Conservation (phyloP, 2,329 filamentous ascomycete species). For the Apiospora malaysiana region DNA sequence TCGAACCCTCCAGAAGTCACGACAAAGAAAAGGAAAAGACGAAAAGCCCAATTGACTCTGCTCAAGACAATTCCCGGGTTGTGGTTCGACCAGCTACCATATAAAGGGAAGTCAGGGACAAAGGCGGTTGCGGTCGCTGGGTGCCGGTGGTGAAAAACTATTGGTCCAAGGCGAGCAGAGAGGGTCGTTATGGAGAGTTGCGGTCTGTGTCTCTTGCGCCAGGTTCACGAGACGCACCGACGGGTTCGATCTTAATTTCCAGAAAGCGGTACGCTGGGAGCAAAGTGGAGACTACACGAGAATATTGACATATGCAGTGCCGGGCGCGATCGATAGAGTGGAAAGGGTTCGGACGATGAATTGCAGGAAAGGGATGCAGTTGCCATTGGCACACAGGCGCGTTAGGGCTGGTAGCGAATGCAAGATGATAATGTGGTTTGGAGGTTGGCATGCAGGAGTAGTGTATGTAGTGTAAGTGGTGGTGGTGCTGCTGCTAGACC, state of each 20-base stretch:
- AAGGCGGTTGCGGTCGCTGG: not conserved
- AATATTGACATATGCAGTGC: constrained; percentile 10
- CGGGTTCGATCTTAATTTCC: constrained; percentile 22
- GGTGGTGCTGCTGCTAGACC: constrained; percentile 5
- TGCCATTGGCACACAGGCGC: constrained; percentile 18
- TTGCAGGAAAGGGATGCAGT: too few relatives aligned
- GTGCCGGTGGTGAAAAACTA: not conserved
- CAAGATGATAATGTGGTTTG: constrained; percentile 1
- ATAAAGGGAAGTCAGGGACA: constrained; percentile 5
- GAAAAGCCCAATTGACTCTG: not conserved
- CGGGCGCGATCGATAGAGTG: constrained; percentile 17
- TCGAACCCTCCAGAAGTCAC: constrained; percentile 5
- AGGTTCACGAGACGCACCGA: constrained; percentile 14
- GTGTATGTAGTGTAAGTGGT: not conserved
- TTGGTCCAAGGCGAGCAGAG: constrained; percentile 13
- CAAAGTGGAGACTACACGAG: constrained; percentile 16
- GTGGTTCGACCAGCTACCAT: not conserved
- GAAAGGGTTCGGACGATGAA: not conserved
- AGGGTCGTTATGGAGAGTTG: constrained; percentile 15
- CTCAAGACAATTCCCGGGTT: not conserved
- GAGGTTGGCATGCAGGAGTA: constrained; percentile 14
- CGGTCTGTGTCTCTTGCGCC: constrained; percentile 17
- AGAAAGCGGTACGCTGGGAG: constrained; percentile 19
- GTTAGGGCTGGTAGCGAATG: constrained; percentile 20
- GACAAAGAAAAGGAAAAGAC: not conserved